Base-by-base conservation (phyloP, 2,329 filamentous ascomycete species). In the Niveomyces coronatus region DNA sequence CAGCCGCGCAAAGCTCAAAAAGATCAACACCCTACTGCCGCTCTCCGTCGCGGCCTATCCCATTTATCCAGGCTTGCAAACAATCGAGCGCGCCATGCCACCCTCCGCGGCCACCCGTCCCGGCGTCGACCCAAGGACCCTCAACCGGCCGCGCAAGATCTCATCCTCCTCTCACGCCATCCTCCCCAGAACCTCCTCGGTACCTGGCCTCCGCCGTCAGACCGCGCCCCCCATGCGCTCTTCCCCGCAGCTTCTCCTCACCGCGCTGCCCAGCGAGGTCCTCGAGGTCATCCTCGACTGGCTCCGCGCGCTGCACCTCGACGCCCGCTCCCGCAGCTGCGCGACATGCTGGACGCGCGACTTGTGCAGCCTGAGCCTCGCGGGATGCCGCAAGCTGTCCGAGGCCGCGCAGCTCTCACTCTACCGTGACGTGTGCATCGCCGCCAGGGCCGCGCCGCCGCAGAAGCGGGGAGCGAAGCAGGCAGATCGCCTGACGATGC, bases 261-360 rank as follows among this genome's bases (percentile, higher is more conserved):
- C 61, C n/a, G 62, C 61, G 15, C 47, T 80, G 13, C 74, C 76
- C 0, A 65, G 67, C n/a, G 74, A 78, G 49, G 70, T 80, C 2
- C 53, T 80, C 31, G 63, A 69, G 36, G 55, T 74, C 23, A 70
- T 79, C n/a, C 49, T 79, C 23, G 63, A 63, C 27, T 64, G 70
- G 38, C 55, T 81, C 14, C 71, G 65, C 49, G 57, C 61, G 26
- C 51, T 65, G 11, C 76, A 81, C 49, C 50, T 78, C 10, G 55
- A 53, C 6, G 49, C 55, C 11, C 56, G 57, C 3, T 70, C 65
- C 45, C 55, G 57, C 23, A 76, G 73, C 53, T 80, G 76, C 50
- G 66, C 74, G 13, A 79, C 76, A 14, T 80, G 76, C 53, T 78
- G 72, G 70, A 76, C 77, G 71, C 64, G 76, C 34, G 75, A 81